Conservation (phyloP, 768 basidiomycete genomes). For the Sporobolomyces pararoseus region DNA sequence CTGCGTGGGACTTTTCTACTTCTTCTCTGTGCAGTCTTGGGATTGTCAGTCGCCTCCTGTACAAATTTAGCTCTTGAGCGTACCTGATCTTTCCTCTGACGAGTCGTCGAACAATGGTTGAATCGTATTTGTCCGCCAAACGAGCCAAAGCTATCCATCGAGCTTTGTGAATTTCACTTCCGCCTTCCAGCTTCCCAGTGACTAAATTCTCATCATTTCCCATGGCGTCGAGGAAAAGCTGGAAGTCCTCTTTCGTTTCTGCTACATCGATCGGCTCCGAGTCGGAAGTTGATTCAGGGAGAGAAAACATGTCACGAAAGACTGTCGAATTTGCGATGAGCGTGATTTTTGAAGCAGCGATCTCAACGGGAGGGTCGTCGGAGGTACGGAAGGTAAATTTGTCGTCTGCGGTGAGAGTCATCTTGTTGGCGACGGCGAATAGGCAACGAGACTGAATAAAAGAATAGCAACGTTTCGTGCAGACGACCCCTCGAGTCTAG, state of each 20-base stretch:
- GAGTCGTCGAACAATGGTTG: neutral
- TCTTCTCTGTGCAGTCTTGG: too few species aligned
- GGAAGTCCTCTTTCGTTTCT: neutral
- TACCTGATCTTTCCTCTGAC: neutral
- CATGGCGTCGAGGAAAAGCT: neutral
- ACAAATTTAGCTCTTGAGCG: neutral
- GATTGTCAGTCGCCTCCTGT: neutral
- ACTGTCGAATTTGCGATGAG: neutral
- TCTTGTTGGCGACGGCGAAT: neutral
- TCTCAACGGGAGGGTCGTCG: neutral
- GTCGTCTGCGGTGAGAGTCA: too few species aligned
- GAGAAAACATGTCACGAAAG: constrained; percentile 2
- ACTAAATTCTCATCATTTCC: neutral
- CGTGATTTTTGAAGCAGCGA: neutral
- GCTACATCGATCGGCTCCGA: neutral
- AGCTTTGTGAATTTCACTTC: neutral
- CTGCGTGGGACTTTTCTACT: neutral
- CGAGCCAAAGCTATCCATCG: neutral
- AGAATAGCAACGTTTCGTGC: too few species aligned
- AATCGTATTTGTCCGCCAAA: constrained; percentile 1
- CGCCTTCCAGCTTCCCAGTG: neutral
- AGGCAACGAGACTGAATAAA: neutral
- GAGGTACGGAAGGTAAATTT: neutral
- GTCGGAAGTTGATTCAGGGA: neutral
- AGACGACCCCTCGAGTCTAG: too few species aligned